Base-by-base conservation (phyloP, 139 green algal species). In the Chlamydomonas schloesseri region DNA sequence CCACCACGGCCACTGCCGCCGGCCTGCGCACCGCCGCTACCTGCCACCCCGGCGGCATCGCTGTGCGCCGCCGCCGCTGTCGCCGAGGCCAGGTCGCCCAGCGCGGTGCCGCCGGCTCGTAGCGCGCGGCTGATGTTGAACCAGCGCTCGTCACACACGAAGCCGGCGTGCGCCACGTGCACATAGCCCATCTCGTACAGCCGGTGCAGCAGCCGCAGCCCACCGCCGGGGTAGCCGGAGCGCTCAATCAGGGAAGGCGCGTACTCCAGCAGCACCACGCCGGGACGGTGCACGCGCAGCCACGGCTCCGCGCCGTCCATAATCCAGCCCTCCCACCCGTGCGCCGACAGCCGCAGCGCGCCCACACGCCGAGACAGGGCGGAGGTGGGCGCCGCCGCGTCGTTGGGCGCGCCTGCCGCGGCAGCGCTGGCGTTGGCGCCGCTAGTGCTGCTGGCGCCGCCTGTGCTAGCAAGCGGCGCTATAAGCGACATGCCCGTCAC, bases 121-220 rank as follows among this genome's bases (percentile, higher is more conserved):
- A 96, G 78, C n/a, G 80, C 82, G 14, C 91, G 81, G 20, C 92
- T 96, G 62, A 94, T 86, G 78, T 95, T 94, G 68, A 85, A 64
- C 95, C 94, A 98, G n/a, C 95, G 92, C 84, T 94, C 86, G 65
- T 97, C 93, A 67, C 96, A 98, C 57, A 97, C 92, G 34, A 87
- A 87, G 26, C 96, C 96, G 9, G 93, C 90, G 87, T 98, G 96
- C 23, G 90, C 94, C 28, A 95, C 83, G 37, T 97, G 88, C 0
- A 74, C 89, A 89, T 97, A 98, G 50, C 96, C 96, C 75, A 95
- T 87, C 2, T 79, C 76, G 62, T 93, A 71, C 84, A 98, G 80
- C 77, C 88, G 84, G 31, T 86, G 78, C 71, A 98, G 74, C 71
- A 97, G 68, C 20, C 79, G 58, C 33, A 71, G 14, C 93, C 91